These are phyloP conservation scores for Aquilaria malaccensis DNA, from an alignment of 345 rosid species.

Conservation along the genomic window DNA sequence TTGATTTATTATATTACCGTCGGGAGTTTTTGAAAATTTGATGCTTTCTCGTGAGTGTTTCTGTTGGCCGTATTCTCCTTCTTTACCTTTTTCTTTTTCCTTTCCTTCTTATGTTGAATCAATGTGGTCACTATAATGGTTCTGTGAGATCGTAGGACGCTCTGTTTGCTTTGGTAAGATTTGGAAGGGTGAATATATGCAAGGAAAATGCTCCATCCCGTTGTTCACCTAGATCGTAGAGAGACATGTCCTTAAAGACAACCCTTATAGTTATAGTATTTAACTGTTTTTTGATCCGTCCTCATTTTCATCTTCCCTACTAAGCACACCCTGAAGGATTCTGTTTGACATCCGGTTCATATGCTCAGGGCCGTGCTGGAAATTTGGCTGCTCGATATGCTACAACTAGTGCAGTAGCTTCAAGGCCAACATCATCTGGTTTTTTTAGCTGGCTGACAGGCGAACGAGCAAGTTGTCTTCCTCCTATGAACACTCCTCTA, in stretches of 20 bases:
- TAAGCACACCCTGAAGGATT: neutral
- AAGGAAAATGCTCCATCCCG: neutral
- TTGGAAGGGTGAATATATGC: neutral
- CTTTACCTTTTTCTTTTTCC: no score
- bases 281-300: neutral
- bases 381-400: conserved; percentile 38
- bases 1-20: neutral
- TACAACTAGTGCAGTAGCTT: conserved; percentile 49
- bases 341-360: conserved; percentile 3
- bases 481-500: conserved; percentile 53
- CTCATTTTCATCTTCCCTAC: neutral
- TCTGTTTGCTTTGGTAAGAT: no score
- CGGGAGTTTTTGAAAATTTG: neutral
- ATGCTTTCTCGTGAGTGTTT: no score
- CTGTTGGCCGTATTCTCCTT: no score
- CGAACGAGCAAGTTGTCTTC: conserved; percentile 31
- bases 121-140: no score
- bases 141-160: no score
- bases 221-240: no score
- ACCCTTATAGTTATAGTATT: no score
- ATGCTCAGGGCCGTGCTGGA: conserved; percentile 38
- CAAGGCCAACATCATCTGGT: conserved; percentile 36
- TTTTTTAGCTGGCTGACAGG: conserved; percentile 67
- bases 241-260: no score
- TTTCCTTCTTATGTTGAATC: no score